Base-by-base conservation (phyloP, 75 land plant genomes). In the Cupressus sempervirens region DNA sequence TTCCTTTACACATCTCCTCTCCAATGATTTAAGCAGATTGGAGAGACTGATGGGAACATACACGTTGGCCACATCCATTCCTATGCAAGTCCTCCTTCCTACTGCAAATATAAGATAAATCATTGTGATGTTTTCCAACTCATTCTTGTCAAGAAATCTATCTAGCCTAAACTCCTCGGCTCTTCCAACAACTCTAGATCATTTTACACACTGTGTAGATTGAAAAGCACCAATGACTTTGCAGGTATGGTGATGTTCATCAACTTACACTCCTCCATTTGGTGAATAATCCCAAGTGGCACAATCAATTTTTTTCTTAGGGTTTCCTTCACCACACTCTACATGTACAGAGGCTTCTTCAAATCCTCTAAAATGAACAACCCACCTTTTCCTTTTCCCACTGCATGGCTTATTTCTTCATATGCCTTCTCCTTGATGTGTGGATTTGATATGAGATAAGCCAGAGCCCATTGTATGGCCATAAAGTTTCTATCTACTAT, bases 301-400 rank as follows among this genome's bases (percentile, higher is more conserved):
- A 41, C 84, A 54, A 83, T 30, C 40, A 43, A 18, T 38, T 56
- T 40, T 65, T 54, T 83, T 65, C 84, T 62, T 40, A 83, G 56
- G 0, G 84, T 83, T 38, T 83, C 84, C 84, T 83, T 83, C 84
- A 83, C 84, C 2, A 83, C 68, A 9, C 35, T 68, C 3, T 83
- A 36, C 67, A 83, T 1, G 68, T 83, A 83, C 30, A 72, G 40
- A 70, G 34, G 14, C 58, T 56, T 83, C 6, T 34, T 14, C 70
- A 83, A 3, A 29, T 83, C 84, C 67, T 50, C 65, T 34, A 50
- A 35, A 11, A 35, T 32, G 29, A 83, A 45, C 14, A 13, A 3
- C 84, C 30, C 48, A 5, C 45, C 34, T 48, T 35, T 40, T 4
- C 32, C 20, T 29, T 10, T 4, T 3, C 2, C 3, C 8, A 5